Conservation (phyloP, 2,329 filamentous ascomycete species). For the Apiospora aurea region DNA sequence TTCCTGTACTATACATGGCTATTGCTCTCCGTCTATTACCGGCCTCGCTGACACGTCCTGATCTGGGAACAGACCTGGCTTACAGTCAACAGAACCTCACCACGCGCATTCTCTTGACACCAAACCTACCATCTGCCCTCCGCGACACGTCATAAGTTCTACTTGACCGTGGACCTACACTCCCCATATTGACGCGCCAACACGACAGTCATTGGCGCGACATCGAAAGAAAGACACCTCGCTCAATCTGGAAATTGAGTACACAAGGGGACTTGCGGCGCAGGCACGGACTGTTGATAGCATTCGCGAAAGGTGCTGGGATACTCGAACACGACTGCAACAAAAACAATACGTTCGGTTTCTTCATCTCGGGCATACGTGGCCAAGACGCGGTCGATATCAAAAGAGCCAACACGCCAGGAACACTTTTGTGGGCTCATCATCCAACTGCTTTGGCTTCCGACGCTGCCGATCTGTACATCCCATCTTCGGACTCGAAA, state of each 20-base stretch:
- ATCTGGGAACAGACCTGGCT: background rate
- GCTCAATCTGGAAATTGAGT: slow-evolving; percentile 18
- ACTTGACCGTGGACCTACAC: background rate
- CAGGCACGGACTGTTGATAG: background rate
- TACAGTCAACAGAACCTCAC: background rate
- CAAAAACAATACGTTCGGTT: background rate
- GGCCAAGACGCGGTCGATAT: background rate
- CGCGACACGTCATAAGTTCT: background rate
- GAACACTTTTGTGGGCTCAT: background rate
- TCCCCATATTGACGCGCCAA: background rate
- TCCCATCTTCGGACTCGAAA: background rate
- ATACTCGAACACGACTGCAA: background rate
- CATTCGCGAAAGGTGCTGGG: background rate
- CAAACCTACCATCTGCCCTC: background rate
- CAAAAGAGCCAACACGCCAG: background rate
- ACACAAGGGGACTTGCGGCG: background rate
- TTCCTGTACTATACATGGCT: background rate
- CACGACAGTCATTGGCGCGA: slow-evolving; percentile 8
- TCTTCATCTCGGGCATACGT: background rate
- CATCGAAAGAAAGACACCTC: slow-evolving; percentile 1
- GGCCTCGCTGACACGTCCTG: slow-evolving; percentile 8
- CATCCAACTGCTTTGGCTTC: background rate
- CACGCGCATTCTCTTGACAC: background rate
- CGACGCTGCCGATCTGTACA: background rate
- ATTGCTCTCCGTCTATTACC: background rate